These are phyloP conservation scores for Claviceps capensis DNA, from an alignment of 2,329 filamentous ascomycete species.

Conservation along the genomic window DNA sequence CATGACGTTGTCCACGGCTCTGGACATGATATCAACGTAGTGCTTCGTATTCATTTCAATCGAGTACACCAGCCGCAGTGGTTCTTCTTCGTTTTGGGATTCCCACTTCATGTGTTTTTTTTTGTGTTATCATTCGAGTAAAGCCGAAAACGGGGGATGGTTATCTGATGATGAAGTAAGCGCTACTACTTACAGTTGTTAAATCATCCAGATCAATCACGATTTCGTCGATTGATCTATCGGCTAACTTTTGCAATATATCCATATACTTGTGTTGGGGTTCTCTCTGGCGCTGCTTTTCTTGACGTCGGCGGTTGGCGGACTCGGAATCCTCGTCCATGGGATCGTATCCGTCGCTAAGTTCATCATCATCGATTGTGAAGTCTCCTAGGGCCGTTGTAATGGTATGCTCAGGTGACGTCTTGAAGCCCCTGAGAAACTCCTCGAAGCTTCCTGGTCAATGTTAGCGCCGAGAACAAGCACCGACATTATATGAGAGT, in stretches of 20 bases:
- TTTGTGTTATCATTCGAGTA: neutral
- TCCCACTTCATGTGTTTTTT: slow-evolving; percentile 51
- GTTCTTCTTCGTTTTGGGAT: slow-evolving; percentile 49
- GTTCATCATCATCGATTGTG: slow-evolving; percentile 73
- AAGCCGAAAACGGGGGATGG: neutral
- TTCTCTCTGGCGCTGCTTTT: slow-evolving; percentile 33
- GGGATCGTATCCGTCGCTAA: slow-evolving; percentile 84
- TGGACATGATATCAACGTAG: slow-evolving; percentile 83
- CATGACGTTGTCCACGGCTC: slow-evolving; percentile 77
- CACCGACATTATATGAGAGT: neutral
- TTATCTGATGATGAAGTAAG: too few species aligned
- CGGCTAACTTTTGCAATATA: slow-evolving; percentile 73
- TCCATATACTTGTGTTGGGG: slow-evolving; percentile 80
- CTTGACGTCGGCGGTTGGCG: slow-evolving; percentile 33
- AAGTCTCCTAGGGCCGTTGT: slow-evolving; percentile 73
- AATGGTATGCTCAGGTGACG: slow-evolving; percentile 54
- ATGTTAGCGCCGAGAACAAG: neutral
- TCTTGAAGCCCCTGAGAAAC: slow-evolving; percentile 83
- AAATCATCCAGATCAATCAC: slow-evolving; percentile 84
- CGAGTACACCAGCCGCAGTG: slow-evolving; percentile 59
- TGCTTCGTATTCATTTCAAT: slow-evolving; percentile 88
- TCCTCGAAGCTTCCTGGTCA: slow-evolving; percentile 63
- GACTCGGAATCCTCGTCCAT: slow-evolving; percentile 68
- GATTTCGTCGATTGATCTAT: slow-evolving; percentile 64
- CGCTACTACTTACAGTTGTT: slow-evolving; percentile 41